Evolutionary conservation across 768 basidiomycete genomes (phyloP), one percentile per base, ranked within the genome.

Genomic region (Termitomyces sp.): DNA sequence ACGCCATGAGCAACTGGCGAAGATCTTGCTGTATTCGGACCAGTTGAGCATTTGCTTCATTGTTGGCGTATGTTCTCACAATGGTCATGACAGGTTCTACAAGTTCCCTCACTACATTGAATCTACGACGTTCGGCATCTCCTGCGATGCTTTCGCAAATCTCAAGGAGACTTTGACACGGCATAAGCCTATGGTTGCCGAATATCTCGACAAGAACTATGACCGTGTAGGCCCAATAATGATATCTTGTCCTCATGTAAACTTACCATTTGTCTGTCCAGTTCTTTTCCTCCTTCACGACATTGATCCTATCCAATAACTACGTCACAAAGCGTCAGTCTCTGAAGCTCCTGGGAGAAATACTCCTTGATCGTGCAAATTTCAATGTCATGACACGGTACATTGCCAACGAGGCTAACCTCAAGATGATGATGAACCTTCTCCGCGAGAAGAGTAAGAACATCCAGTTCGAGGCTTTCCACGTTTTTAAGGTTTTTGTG

Each of bases 371-470:
- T 75, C 87, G 97, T 32, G 94, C 95, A 50, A 99, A 99, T 74
- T 98, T 98, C 79, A 93, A 82, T 65, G 93, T 98, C 69, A 99
- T 99, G 97, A 98, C 97, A 0, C 84, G 89, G 7, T 99, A 98
- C 71, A 99, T 99, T 66, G 85, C 93, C 9, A 88, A 88, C 68
- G 97, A 98, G 70, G 89, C 87, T 32, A 99, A 98, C 71, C 81
- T 99, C 63, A 98, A 98, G 87, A 93, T 96, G 89, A 97, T 99
- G 93, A 99, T 99, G 97, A 98, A 98, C 73, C 82, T 98, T 57
- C 79, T 99, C 57, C 84, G 95, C 62, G 94, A 98, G 72, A 97
- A 95, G 83, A 98, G 95, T 82, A 93, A 94, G 81, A 99, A 99
- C 73, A 98, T 99, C 49, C 97, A 99, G 72, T 99, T 98, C 58